Evolutionary conservation across 148 eudicot species (phyloP).

Genomic region (Agrostemma githago): DNA sequence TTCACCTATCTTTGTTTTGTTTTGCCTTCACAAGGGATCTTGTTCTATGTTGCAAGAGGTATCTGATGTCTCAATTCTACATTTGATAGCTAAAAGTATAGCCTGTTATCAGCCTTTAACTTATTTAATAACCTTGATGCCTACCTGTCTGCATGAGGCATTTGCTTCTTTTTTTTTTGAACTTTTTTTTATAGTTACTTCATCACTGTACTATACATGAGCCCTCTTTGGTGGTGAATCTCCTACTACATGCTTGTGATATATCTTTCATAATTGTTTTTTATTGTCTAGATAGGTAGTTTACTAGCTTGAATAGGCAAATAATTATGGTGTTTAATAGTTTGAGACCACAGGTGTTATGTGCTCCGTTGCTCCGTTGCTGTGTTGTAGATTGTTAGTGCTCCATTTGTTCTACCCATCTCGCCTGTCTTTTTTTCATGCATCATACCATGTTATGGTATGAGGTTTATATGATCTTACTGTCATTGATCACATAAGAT

Average conservation of each 20-base stretch:
- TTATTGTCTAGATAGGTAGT: neutral
- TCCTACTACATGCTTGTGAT: neutral
- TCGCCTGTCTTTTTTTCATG: too few species aligned
- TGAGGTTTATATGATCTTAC: neutral
- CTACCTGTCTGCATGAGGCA: neutral
- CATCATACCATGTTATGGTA: neutral
- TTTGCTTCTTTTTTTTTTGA: neutral
- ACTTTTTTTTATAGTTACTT: neutral
- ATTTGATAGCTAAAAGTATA: neutral
- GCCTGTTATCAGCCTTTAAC: neutral
- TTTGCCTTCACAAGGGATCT: neutral
- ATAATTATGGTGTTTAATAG: neutral
- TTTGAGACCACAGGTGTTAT: neutral
- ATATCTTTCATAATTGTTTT: neutral
- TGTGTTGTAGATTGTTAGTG: neutral
- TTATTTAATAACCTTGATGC: neutral
- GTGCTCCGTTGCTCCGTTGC: neutral
- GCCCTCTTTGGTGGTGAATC: too few species aligned
- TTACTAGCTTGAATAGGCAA: too few species aligned
- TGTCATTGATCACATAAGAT: too few species aligned
- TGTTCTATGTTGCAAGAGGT: neutral
- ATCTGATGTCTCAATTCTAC: neutral
- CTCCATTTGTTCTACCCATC: too few species aligned
- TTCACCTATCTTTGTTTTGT: neutral
- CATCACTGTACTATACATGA: neutral